Evolutionary conservation across 352 stramenopile species (phyloP).

Genomic region (Pythium aquatile): DNA sequence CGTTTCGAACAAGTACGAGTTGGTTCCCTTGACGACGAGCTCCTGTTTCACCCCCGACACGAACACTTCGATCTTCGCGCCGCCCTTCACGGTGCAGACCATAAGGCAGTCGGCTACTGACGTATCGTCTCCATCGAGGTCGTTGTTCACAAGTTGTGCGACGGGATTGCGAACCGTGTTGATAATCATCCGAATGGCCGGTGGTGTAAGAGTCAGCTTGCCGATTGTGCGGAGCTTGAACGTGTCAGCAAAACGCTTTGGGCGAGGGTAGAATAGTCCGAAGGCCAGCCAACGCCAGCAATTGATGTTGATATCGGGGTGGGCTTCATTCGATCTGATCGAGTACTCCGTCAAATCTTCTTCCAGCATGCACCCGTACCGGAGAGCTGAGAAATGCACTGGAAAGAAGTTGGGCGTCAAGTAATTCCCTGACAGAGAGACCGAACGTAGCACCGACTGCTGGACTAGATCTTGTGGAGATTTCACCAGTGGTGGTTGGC

Average conservation of each 20-base stretch:
- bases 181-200: not conserved
- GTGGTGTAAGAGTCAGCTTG: not conserved
- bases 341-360: conserved; percentile 4
- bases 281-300: not conserved
- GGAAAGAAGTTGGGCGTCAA: conserved; percentile 1
- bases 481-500: not conserved
- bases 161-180: not conserved
- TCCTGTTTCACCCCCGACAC: not conserved
- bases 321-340: not conserved
- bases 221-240: conserved; percentile 1
- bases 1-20: not conserved
- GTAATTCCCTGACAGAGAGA: not conserved
- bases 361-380: conserved; percentile 2
- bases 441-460: not conserved
- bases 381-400: conserved; percentile 2
- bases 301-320: not conserved
- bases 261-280: conserved; percentile 1
- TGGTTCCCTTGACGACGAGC: not conserved
- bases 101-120: not conserved
- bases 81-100: conserved; percentile 1
- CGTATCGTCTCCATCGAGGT: not conserved
- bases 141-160: not conserved
- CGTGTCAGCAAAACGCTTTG: not conserved
- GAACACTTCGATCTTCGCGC: conserved; percentile 5
- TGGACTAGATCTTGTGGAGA: not conserved